Evolutionary conservation across 192 early-diverging fungal genomes (phyloP).

Genomic region (Coemansia sp.): DNA sequence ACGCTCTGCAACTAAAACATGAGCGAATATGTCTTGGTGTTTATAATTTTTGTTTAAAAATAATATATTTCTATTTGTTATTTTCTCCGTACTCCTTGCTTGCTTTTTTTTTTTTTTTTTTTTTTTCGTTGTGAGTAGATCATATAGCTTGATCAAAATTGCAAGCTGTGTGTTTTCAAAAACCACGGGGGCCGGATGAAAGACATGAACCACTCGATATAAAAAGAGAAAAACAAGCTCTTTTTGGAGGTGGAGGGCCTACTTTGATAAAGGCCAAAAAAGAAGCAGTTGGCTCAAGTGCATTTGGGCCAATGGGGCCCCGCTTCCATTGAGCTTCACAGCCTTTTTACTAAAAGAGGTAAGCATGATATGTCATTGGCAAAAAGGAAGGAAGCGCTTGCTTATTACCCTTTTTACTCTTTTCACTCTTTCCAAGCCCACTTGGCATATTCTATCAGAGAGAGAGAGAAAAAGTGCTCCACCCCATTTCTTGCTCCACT

Average conservation of each 20-base stretch:
- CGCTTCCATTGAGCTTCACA: background rate
- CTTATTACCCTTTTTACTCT: background rate
- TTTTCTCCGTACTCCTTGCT: background rate
- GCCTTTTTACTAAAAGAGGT: background rate
- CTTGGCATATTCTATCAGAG: background rate
- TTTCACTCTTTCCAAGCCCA: background rate
- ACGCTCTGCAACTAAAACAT: background rate
- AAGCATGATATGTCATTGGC: background rate
- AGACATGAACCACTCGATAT: no score
- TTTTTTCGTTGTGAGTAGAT: no score
- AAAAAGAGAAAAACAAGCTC: background rate
- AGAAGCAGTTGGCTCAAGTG: background rate
- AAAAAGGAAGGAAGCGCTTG: background rate
- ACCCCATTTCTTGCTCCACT: background rate
- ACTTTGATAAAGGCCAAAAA: background rate
- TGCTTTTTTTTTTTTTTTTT: no score
- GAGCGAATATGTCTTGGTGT: background rate
- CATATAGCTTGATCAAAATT: no score
- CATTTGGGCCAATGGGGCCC: background rate
- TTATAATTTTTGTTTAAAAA: background rate
- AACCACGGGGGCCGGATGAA: no score
- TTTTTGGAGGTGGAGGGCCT: background rate
- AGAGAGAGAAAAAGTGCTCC: background rate
- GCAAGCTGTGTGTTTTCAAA: no score
- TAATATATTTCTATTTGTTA: background rate